Evolutionary conservation across 2,329 filamentous ascomycete genomes (phyloP).

Genomic region (Aspergillus proliferans): DNA sequence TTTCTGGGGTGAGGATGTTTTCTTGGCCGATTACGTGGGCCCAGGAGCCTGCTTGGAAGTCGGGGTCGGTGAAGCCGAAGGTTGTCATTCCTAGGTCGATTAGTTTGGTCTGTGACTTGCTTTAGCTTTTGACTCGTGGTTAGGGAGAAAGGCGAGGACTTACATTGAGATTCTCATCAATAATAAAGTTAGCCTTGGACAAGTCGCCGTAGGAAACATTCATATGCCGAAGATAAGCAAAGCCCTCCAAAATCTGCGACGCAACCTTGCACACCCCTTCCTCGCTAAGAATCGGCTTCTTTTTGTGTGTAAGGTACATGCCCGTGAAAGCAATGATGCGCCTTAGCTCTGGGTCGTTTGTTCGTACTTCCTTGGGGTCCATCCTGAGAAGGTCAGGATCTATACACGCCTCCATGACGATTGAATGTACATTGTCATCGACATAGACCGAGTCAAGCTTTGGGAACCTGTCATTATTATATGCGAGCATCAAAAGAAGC

Average conservation of each 20-base stretch:
- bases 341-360: neutral
- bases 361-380: neutral
- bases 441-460: slow-evolving; percentile 23
- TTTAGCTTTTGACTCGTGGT: neutral
- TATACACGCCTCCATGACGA: slow-evolving; percentile 24
- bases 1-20: slow-evolving; percentile 22
- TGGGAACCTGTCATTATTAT: slow-evolving; percentile 21
- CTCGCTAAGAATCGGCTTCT: slow-evolving; percentile 17
- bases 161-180: slow-evolving; percentile 23
- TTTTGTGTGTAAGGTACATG: slow-evolving; percentile 7
- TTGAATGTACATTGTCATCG: slow-evolving; percentile 15
- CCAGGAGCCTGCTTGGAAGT: slow-evolving; percentile 2
- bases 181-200: slow-evolving; percentile 24
- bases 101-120: slow-evolving; percentile 11
- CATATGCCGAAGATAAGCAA: slow-evolving; percentile 24
- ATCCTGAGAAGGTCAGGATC: slow-evolving; percentile 7
- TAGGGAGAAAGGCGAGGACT: slow-evolving; percentile 1
- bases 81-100: slow-evolving; percentile 21
- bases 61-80: slow-evolving; percentile 11
- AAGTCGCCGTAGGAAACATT: slow-evolving; percentile 22
- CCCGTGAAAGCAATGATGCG: slow-evolving; percentile 10
- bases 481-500: slow-evolving; percentile 17
- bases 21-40: slow-evolving; percentile 18
- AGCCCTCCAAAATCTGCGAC: slow-evolving; percentile 22
- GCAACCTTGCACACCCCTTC: slow-evolving; percentile 23